phyloP scores from a whole-genome alignment of 495 filamentous ascomycete genomes.

The Penicillium maclennaniae region DNA sequence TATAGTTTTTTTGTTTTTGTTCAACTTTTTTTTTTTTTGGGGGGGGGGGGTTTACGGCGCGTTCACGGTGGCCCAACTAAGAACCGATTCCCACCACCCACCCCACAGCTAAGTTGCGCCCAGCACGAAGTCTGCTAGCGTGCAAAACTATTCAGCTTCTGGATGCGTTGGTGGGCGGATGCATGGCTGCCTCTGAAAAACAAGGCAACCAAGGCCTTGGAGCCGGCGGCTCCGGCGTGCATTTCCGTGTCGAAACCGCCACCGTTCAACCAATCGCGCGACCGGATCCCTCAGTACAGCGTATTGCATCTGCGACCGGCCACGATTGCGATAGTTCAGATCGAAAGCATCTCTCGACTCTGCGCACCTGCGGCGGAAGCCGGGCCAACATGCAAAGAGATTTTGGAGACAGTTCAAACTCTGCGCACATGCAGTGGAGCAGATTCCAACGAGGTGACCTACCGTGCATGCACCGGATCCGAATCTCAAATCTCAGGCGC shows the following conservation, averaged over 20 bases:
- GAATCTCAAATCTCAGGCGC: constrained; percentile 13
- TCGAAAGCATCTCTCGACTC: constrained; percentile 12
- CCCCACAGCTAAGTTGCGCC: not conserved
- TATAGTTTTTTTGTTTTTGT: not conserved
- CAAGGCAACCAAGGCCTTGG: not conserved
- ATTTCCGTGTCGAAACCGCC: not conserved
- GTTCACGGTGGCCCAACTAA: not conserved
- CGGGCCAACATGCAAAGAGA: constrained; percentile 5
- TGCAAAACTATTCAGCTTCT: not conserved
- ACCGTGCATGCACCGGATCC: constrained; percentile 22
- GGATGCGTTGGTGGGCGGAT: not conserved
- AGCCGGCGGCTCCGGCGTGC: not conserved
- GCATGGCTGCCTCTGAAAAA: not conserved
- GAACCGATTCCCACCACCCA: not conserved
- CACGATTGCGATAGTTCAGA: constrained; percentile 24
- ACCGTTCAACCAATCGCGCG: not conserved
- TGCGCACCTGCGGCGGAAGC: constrained; percentile 10
- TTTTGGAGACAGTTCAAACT: constrained; percentile 3
- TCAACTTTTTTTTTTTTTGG: too few species aligned
- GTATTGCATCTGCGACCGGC: constrained; percentile 6
- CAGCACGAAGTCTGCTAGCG: not conserved
- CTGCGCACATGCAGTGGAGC: constrained; percentile 1
- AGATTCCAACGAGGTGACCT: constrained; percentile 24
- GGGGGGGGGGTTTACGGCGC: not conserved
- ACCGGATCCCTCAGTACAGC: not conserved